Evolutionary conservation across 129 eudicot genomes (phyloP), one percentile per base, ranked within the genome.

Genomic region (Lactuca saligna): DNA sequence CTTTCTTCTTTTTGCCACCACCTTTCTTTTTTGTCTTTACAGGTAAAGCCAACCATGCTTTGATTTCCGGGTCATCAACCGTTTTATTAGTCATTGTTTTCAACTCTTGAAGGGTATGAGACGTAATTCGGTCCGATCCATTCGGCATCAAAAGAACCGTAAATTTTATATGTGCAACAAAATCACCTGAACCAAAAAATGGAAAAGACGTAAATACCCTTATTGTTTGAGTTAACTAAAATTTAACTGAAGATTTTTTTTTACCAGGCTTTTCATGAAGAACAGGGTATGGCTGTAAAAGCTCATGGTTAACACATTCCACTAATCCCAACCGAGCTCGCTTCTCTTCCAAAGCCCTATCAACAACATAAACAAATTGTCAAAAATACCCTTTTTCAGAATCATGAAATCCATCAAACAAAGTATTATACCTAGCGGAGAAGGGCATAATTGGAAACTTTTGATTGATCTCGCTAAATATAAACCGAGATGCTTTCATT

Each of bases 361-460:
- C 20, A 68, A 17, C 58, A 51, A 53, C 54, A 65, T 49, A 76
- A 9, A 46, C 61, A 48, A 31, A 14, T 39, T 46, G 51, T 46
- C 33, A 49, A 20, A 17, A 56, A 33, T 29, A 8, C 51, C 51
- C 51, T 3, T 7, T 7, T 4, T 38, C 44, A 38, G 44, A 6
- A 20, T 20, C 20, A 1, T 25, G 29, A 25, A 25, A 25, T 25
- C 29, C 1, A 25, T 25, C 29, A 25, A 25, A 20, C 20, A 20
- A 20, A 20, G 20, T 20, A 20, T 20, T 20, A 20, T 20, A 93
- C 99, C 99, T 85, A 46, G 99, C 97, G 42, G 97, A 82, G 46
- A 94, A 94, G 17, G 97, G 97, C 99, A 94, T 94, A 69, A 94
- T 94, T 11, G 99, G 99, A 63, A 89, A 94, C 25, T 89, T 94